phyloP scores from a whole-genome alignment of 2,329 filamentous ascomycete genomes.

The Xylaria sp. region DNA sequence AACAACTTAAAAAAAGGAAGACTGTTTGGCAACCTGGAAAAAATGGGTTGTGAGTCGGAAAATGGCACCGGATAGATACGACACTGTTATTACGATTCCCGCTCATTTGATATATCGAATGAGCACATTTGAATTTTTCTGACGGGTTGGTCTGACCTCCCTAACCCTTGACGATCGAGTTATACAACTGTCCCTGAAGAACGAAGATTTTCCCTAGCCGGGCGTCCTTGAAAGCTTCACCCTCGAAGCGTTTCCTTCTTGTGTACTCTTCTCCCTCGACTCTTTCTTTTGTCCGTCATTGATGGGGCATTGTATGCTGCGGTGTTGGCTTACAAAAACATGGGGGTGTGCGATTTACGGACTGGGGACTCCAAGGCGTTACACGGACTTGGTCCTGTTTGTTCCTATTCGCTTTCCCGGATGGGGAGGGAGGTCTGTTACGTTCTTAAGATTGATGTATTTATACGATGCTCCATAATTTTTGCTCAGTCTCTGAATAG shows the following conservation, averaged over 20 bases:
- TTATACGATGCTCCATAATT: conserved; percentile 18
- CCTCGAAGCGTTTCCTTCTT: background rate
- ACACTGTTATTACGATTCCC: conserved; percentile 7
- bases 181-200: background rate
- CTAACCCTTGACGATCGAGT: background rate
- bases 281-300: background rate
- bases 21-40: background rate
- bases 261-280: conserved; percentile 10
- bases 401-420: conserved; percentile 1
- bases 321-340: conserved; percentile 27
- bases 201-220: conserved; percentile 12
- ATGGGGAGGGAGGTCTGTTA: conserved; percentile 2
- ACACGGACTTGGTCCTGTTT: conserved; percentile 11
- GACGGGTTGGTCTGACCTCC: background rate
- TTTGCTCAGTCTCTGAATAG: conserved; percentile 20
- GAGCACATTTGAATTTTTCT: background rate
- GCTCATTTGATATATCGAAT: conserved; percentile 5
- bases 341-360: conserved; percentile 3
- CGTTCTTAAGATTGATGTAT: conserved; percentile 19
- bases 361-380: conserved; percentile 11
- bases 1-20: background rate
- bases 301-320: conserved; percentile 12
- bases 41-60: background rate
- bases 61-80: conserved; percentile 9
- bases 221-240: conserved; percentile 9